phyloP scores from a whole-genome alignment of 768 basidiomycete genomes.

The Roridomyces roridus region DNA sequence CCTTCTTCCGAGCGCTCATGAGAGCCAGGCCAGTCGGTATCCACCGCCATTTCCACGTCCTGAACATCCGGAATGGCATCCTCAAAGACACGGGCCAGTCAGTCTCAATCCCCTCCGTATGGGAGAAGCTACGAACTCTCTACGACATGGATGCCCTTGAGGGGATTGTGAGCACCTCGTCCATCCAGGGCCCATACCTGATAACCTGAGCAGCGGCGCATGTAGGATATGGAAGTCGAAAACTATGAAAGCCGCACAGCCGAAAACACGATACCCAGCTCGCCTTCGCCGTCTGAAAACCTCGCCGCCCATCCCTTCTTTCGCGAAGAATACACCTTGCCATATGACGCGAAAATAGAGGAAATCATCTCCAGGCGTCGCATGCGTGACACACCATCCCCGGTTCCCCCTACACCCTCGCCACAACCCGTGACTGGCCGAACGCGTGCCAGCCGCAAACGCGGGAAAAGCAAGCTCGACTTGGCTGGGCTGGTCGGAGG shows the following conservation, averaged over 20 bases:
- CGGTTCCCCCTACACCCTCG: constrained; percentile 62
- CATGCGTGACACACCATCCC: constrained; percentile 67
- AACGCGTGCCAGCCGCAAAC: constrained; percentile 37
- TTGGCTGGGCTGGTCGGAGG: constrained; percentile 80
- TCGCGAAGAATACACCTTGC: constrained; percentile 69
- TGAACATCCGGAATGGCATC: constrained; percentile 76
- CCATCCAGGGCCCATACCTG: constrained; percentile 10
- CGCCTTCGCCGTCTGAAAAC: constrained; percentile 75
- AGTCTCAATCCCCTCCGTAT: constrained; percentile 68
- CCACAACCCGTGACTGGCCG: constrained; percentile 37
- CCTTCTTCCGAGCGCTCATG: constrained; percentile 85
- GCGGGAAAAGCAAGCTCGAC: constrained; percentile 60
- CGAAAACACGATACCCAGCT: constrained; percentile 52
- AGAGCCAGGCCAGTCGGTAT: constrained; percentile 83
- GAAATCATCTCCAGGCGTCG: constrained; percentile 66
- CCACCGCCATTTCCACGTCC: constrained; percentile 82
- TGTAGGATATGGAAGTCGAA: constrained; percentile 53
- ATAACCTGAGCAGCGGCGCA: constrained; percentile 20
- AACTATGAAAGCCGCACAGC: constrained; percentile 51
- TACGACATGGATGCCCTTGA: constrained; percentile 83
- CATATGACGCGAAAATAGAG: constrained; percentile 66
- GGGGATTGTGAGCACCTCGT: constrained; percentile 56
- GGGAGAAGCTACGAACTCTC: constrained; percentile 73
- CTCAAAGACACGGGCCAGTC: constrained; percentile 69
- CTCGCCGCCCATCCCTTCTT: constrained; percentile 76